Evolutionary conservation across 2,329 filamentous ascomycete genomes (phyloP).

Genomic region (Huntiella moniliformis): DNA sequence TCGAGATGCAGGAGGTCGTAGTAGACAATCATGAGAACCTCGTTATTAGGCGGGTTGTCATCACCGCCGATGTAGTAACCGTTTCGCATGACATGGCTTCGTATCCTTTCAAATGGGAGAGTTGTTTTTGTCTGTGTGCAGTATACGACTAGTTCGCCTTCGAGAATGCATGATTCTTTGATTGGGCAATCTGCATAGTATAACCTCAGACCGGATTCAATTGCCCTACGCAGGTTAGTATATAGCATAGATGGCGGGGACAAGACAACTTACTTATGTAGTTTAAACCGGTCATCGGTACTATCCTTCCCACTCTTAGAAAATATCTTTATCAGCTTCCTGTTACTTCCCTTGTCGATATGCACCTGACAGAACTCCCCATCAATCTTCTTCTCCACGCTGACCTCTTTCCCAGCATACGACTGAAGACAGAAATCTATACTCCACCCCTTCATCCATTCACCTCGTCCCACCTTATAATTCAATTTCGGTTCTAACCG

Average conservation of each 20-base stretch:
- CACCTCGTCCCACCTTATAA: conserved; percentile 44
- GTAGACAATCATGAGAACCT: conserved; percentile 44
- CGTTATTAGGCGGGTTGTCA: conserved; percentile 36
- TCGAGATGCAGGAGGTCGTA: conserved; percentile 39
- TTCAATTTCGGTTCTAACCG: conserved; percentile 36
- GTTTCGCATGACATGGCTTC: conserved; percentile 59
- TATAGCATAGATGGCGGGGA: too few species aligned
- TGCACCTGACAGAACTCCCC: conserved; percentile 86
- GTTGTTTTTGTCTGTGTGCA: conserved; percentile 40
- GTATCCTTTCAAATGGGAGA: conserved; percentile 62
- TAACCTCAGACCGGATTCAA: conserved; percentile 46
- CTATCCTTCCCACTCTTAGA: conserved; percentile 88
- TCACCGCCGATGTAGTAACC: conserved; percentile 48
- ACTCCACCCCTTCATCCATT: conserved; percentile 46
- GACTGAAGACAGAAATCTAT: conserved; percentile 59
- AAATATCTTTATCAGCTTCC: conserved; percentile 54
- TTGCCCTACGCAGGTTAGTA: conserved; percentile 22
- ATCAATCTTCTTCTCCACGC: conserved; percentile 66
- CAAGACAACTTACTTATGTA: conserved; percentile 31
- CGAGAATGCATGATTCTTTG: conserved; percentile 50
- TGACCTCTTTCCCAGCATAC: conserved; percentile 37
- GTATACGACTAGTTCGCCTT: conserved; percentile 69
- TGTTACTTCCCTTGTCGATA: conserved; percentile 41
- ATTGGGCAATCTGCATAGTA: conserved; percentile 39
- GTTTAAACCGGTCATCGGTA: conserved; percentile 44